Percentiles rank a stretch among this genome's conserved stretches.
These are phyloP conservation scores for Colletotrichum limetticola DNA, from an alignment of 2,329 filamentous ascomycete genomes.

Conservation along the genomic window DNA sequence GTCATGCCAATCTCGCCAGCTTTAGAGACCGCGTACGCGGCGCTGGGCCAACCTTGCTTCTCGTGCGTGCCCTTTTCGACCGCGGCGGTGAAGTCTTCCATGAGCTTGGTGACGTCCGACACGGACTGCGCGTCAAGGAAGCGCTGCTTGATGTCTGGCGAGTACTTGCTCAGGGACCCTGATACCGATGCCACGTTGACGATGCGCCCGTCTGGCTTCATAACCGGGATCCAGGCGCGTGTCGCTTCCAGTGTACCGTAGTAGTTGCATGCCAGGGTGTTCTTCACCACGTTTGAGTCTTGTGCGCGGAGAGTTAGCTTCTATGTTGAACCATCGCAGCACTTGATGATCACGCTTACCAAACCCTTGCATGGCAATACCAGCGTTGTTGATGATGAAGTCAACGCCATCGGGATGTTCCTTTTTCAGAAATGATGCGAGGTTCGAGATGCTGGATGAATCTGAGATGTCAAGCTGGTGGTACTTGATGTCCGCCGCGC, in stretches of 20 bases:
- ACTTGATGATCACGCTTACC: constrained; percentile 47
- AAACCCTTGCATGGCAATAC: constrained; percentile 57
- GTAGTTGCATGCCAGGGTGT: constrained; percentile 63
- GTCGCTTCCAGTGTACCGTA: constrained; percentile 59
- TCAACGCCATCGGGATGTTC: constrained; percentile 60
- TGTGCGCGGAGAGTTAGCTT: background rate
- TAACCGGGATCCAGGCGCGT: constrained; percentile 55
- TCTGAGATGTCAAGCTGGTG: constrained; percentile 59
- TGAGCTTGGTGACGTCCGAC: constrained; percentile 55
- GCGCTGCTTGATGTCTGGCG: constrained; percentile 49
- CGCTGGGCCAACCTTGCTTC: constrained; percentile 58
- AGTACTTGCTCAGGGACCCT: constrained; percentile 59
- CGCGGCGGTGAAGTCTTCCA: constrained; percentile 59
- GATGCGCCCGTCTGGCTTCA: constrained; percentile 55
- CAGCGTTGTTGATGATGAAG: constrained; percentile 65
- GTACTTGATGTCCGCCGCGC: constrained; percentile 58
- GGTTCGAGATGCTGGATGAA: constrained; percentile 52
- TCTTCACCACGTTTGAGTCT: constrained; percentile 53
- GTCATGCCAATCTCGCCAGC: constrained; percentile 55
- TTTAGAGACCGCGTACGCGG: constrained; percentile 60
- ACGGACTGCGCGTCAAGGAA: constrained; percentile 54
- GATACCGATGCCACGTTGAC: constrained; percentile 60
- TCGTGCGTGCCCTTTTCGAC: constrained; percentile 57
- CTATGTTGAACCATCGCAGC: background rate
- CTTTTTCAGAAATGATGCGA: constrained; percentile 52